Evolutionary conservation across 2,329 filamentous ascomycete genomes (phyloP).

Genomic region (Aotearoamyces nothofagi): DNA sequence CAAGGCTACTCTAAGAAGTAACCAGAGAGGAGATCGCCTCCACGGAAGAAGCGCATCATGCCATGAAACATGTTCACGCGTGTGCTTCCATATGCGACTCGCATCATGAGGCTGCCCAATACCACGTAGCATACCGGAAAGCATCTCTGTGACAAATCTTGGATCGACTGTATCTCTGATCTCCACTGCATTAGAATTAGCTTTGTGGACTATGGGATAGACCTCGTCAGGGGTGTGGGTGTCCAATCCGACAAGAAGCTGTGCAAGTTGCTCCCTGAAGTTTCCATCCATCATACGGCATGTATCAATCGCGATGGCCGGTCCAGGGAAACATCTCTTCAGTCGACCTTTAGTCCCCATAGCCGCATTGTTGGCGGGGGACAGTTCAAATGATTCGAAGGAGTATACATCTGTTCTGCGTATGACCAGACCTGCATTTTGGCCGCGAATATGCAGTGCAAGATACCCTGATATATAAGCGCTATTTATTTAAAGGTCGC

Average conservation of each 20-base stretch:
- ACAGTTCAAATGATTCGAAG: conserved; percentile 32
- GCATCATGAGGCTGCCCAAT: conserved; percentile 18
- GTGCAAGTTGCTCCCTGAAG: conserved; percentile 10
- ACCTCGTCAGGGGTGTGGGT: conserved; percentile 5
- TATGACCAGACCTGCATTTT: conserved; percentile 31
- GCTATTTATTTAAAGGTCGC: too few species aligned
- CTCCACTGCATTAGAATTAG: conserved; percentile 19
- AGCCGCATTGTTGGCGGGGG: conserved; percentile 23
- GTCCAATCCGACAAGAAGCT: conserved; percentile 9
- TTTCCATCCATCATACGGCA: conserved; percentile 10
- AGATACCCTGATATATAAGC: too few species aligned
- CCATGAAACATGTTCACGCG: conserved; percentile 37
- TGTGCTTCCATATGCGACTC: conserved; percentile 30
- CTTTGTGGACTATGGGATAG: not conserved
- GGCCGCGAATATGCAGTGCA: conserved; percentile 25
- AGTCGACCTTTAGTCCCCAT: conserved; percentile 24
- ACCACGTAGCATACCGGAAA: conserved; percentile 27
- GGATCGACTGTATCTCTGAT: conserved; percentile 32
- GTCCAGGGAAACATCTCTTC: conserved; percentile 27
- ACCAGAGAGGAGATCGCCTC: conserved; percentile 36
- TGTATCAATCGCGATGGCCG: conserved; percentile 18
- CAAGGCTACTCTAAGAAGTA: conserved; percentile 35
- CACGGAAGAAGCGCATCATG: conserved; percentile 23
- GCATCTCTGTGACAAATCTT: conserved; percentile 33
- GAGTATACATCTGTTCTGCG: conserved; percentile 12